phyloP scores from a whole-genome alignment of 768 basidiomycete genomes.

The Xerocomus spinulosus region DNA sequence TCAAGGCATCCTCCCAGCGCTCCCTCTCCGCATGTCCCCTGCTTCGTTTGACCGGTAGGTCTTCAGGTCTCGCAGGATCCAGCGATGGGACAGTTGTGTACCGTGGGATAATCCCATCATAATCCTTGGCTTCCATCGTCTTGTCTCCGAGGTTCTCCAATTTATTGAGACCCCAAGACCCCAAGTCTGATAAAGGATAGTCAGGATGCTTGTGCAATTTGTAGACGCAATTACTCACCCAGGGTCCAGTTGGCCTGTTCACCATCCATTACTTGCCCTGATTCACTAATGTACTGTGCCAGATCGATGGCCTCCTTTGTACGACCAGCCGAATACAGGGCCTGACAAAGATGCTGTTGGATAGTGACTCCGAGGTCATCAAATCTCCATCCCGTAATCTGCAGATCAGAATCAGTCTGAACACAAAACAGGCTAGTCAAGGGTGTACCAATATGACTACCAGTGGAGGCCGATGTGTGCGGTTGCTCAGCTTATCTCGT shows the following conservation, averaged over 20 bases:
- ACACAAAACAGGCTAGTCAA: too few relatives aligned
- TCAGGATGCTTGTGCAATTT: neutral
- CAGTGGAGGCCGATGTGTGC: too few relatives aligned
- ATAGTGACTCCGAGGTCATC: too few relatives aligned
- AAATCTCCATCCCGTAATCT: too few relatives aligned
- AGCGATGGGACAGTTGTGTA: neutral
- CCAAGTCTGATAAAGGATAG: neutral
- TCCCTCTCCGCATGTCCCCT: neutral
- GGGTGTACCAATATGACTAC: too few relatives aligned
- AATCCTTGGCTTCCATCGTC: neutral
- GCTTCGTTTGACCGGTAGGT: neutral
- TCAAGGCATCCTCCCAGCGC: slow-evolving; percentile 1
- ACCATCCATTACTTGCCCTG: neutral
- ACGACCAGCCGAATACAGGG: neutral
- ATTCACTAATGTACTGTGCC: neutral
- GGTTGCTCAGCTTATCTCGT: too few relatives aligned
- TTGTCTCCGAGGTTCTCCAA: neutral
- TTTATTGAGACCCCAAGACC: neutral
- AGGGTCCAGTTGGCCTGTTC: neutral
- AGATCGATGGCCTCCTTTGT: neutral
- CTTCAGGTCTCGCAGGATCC: neutral
- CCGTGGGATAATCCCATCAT: neutral
- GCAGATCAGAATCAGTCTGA: too few relatives aligned
- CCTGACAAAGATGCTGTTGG: neutral
- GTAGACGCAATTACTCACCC: neutral